Evolutionary conservation across 2,329 filamentous ascomycete species (phyloP).

Genomic region (Pseudocercospora musae): DNA sequence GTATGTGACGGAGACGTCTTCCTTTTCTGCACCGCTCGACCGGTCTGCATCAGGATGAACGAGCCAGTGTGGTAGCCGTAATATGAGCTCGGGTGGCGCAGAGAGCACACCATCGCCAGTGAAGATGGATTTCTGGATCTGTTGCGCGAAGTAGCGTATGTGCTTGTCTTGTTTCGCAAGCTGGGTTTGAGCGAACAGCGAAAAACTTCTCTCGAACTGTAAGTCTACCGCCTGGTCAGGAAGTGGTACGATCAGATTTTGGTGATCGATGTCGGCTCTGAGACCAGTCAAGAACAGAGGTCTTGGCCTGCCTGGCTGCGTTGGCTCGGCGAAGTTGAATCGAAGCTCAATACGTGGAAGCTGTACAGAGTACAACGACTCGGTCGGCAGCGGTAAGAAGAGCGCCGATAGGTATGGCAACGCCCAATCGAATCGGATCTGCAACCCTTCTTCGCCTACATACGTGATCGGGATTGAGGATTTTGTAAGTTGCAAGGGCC

Average conservation of each 20-base stretch:
- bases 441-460: constrained; percentile 8
- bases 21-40: background rate
- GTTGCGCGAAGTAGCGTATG: constrained; percentile 19
- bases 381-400: background rate
- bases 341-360: constrained; percentile 18
- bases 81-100: constrained; percentile 19
- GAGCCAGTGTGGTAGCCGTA: constrained; percentile 23
- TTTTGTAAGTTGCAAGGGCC: background rate
- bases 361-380: background rate
- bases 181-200: constrained; percentile 6
- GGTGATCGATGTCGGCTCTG: constrained; percentile 16
- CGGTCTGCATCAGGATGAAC: background rate
- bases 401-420: background rate
- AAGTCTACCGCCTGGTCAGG: constrained; percentile 26
- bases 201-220: constrained; percentile 14
- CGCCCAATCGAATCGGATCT: background rate
- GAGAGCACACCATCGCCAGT: constrained; percentile 15
- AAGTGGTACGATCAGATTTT: constrained; percentile 19
- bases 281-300: constrained; percentile 13
- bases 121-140: constrained; percentile 19
- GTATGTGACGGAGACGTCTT: constrained; percentile 22
- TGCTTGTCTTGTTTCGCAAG: constrained; percentile 10
- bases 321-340: constrained; percentile 10
- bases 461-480: constrained; percentile 17
- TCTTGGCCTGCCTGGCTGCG: background rate